Evolutionary conservation across 2,329 filamentous ascomycete genomes (phyloP), one percentile per base, ranked within the genome.

Genomic region (Hymenoscyphus scutula): DNA sequence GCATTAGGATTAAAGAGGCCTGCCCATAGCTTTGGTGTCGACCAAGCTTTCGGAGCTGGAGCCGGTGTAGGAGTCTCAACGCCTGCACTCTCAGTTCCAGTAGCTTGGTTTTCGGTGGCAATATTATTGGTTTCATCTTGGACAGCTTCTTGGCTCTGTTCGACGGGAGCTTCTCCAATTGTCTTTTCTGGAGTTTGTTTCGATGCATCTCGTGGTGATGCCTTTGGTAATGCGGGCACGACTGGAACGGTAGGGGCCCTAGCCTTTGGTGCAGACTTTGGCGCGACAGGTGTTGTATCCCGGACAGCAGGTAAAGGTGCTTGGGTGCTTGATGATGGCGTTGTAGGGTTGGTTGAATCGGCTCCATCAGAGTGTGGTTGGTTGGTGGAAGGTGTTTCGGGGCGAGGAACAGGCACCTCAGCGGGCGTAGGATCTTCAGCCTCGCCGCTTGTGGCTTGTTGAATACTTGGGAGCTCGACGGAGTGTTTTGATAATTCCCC

Each of bases 21-120:
- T 29, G 88, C 86, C 88, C 88, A 91, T 1, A 85, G 87, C 70
- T 88, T 83, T 29, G 83, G 81, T n/a, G 80, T 76, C 13, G 64
- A 63, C 71, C 71, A 72, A 54, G 69, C 71, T 53, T 80, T 77
- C n/a, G 74, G 74, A 45, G 76, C 73, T 57, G 79, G 74, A 1
- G 78, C 74, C 34, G 76, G 73, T 58, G 79, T 73, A 1, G 78
- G 74, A 34, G 71, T 68, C 64, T 76, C 73, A 56, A 79, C 79
- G 4, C 74, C 56, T n/a, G 69, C 65, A 23, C 72, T 63, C 8
- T 66, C 53, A 19, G 57, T 54, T 38, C 29, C 45, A 15, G 13
- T 54, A 25, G 54, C 19, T 41, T 41, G 30, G 15, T 48, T 23
- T 10, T 56, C 54, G 8, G 67, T 30, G 23, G 60, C 10, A 15